Evolutionary conservation across 1,284 basidiomycete species (phyloP), one percentile per base, ranked within the genome.

Genomic region (Sanghuangporus sanghuang): DNA sequence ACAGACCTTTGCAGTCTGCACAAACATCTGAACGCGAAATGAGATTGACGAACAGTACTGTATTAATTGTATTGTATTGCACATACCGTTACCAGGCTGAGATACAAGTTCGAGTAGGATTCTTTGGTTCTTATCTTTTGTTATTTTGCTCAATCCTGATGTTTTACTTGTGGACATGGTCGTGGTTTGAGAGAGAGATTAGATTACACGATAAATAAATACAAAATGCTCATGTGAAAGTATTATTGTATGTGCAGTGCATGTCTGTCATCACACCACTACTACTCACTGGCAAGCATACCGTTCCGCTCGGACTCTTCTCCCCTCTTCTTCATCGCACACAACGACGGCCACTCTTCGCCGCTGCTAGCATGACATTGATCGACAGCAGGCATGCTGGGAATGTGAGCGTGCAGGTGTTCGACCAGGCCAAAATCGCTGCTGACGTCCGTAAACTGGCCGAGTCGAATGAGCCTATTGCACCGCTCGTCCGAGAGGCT

Each of bases 1-100:
- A 53, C 23, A 36, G 23, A 61, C 85, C 77, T 73, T 88, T 90
- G 75, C 93, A 95, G 75, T 95, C 93, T 8, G 93, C 93, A 73
- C 93, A 95, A 23, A 84, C 71, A 73, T 91, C 91, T 92, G 70
- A 14, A 11, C 16, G 40, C 6, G 59, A 66, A 8, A 14, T 46
- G 21, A n/a, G 48, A 49, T 23, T 38, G 12, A 55, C 21, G 44
- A 67, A 46, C 40, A 61, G 35, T n/a, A 62, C 63, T 49, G 49
- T 21, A 54, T 61, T 56, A 6, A 4, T 2, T 27, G 18, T 6
- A 38, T 32, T 23, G 42, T n/a, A 38, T 32, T 23, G 42, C 6
- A 53, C 59, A 18, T 14, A 85, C 92, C 89, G 71, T 95, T 95
- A 68, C 93, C 92, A 52, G 90, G 88, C 68, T 82, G 79, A 23